Evolutionary conservation across 768 basidiomycete genomes (phyloP).

Genomic region (Neoboletus magnificus): DNA sequence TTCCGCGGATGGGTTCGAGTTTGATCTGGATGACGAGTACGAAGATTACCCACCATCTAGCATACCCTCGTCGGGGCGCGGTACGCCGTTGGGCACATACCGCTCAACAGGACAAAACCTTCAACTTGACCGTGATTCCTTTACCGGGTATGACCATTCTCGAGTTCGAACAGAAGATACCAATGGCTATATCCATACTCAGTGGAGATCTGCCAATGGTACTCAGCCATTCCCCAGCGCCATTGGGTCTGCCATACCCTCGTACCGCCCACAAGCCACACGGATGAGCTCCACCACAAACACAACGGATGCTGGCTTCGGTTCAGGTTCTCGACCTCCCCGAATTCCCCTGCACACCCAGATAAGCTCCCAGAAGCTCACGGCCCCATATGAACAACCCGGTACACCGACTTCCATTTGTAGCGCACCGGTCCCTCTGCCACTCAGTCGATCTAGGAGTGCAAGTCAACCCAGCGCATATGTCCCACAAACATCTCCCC

Average conservation of each 20-base stretch:
- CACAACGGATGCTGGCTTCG: slow-evolving; percentile 38
- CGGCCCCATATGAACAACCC: slow-evolving; percentile 49
- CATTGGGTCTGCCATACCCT: slow-evolving; percentile 20
- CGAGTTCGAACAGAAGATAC: slow-evolving; percentile 69
- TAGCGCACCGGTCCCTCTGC: slow-evolving; percentile 22
- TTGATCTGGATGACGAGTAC: slow-evolving; percentile 70
- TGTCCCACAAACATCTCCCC: slow-evolving; percentile 46
- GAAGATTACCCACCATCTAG: slow-evolving; percentile 67
- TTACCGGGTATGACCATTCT: slow-evolving; percentile 48
- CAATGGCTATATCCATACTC: slow-evolving; percentile 58
- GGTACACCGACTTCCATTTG: slow-evolving; percentile 35
- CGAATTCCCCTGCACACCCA: slow-evolving; percentile 56
- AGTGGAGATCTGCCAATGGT: slow-evolving; percentile 56
- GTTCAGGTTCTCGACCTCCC: slow-evolving; percentile 39
- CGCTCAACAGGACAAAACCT: slow-evolving; percentile 56
- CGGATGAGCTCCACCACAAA: slow-evolving; percentile 48
- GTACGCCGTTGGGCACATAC: slow-evolving; percentile 65
- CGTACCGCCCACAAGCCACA: slow-evolving; percentile 41
- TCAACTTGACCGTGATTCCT: slow-evolving; percentile 54
- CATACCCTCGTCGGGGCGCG: slow-evolving; percentile 58
- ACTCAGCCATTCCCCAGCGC: slow-evolving; percentile 34
- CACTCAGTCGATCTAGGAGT: slow-evolving; percentile 61
- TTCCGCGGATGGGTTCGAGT: slow-evolving; percentile 66
- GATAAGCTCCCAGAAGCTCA: slow-evolving; percentile 63
- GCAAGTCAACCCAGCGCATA: slow-evolving; percentile 79